phyloP scores from a whole-genome alignment of 768 basidiomycete species.

The Clavulina sp. region DNA sequence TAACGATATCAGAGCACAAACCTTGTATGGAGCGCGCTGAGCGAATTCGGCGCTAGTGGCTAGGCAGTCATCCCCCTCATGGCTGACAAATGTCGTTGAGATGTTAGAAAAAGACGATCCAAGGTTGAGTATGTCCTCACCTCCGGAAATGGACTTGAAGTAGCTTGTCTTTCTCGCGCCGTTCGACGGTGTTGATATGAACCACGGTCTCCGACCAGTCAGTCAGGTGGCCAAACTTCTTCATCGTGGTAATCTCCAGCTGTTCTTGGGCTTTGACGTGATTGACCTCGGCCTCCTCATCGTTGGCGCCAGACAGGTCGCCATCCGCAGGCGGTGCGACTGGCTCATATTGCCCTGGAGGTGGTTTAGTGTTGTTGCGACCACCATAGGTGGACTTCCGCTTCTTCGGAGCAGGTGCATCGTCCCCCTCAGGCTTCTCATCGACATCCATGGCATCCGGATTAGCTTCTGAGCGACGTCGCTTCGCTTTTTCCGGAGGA shows the following conservation, averaged over 20 bases:
- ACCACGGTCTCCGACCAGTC: neutral
- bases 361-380: neutral
- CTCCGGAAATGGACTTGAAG: slow-evolving; percentile 1
- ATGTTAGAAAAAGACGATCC: too few relatives aligned
- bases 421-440: neutral
- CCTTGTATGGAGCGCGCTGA: too few relatives aligned
- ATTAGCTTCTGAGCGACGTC: neutral
- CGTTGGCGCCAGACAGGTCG: too few relatives aligned
- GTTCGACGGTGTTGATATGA: slow-evolving; percentile 1
- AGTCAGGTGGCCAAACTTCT: neutral
- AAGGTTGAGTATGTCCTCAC: neutral
- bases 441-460: neutral
- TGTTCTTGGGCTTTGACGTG: neutral
- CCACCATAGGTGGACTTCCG: neutral
- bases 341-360: too few relatives aligned
- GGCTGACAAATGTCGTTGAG: too few relatives aligned
- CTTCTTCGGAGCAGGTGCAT: neutral
- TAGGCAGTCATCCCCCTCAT: too few relatives aligned
- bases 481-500: too few relatives aligned
- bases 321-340: too few relatives aligned
- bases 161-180: neutral
- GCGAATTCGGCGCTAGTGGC: too few relatives aligned
- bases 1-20: too few relatives aligned
- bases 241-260: neutral
- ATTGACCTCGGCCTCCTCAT: neutral